Conservation (phyloP, 2,329 filamentous ascomycete genomes). For the Fusarium austroafricanum region DNA sequence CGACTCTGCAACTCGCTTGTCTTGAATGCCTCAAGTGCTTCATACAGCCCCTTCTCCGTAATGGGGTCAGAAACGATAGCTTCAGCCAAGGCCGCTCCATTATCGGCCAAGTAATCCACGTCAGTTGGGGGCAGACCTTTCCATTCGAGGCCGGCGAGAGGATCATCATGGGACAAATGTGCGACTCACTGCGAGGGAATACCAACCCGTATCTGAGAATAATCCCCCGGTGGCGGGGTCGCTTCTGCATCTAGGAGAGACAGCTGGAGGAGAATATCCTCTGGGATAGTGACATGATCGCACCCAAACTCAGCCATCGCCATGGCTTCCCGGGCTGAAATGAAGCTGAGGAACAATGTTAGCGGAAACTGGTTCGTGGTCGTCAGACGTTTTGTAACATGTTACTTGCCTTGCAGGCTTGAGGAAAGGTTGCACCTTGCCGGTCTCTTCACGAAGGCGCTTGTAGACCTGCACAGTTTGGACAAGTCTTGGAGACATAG, state of each 20-base stretch:
- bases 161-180: background rate
- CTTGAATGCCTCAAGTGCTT: slow-evolving; percentile 5
- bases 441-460: background rate
- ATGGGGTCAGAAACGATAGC: background rate
- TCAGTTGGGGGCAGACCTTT: background rate
- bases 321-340: slow-evolving; percentile 1
- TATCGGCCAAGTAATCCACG: background rate
- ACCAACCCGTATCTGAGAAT: fast-evolving
- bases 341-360: background rate
- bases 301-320: slow-evolving; percentile 11
- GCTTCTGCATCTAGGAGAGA: background rate
- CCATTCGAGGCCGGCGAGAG: background rate
- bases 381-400: too few relatives aligned
- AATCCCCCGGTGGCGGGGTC: background rate
- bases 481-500: slow-evolving; percentile 8
- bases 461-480: background rate
- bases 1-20: background rate
- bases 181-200: background rate
- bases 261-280: slow-evolving; percentile 1
- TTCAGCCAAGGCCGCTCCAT: background rate
- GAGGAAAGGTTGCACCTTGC: background rate
- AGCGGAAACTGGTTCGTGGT: fast-evolving
- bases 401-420: slow-evolving; percentile 2
- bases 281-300: background rate
- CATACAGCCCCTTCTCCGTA: background rate